Conservation (phyloP, 139 green algal species). For the Volvox africanus region DNA sequence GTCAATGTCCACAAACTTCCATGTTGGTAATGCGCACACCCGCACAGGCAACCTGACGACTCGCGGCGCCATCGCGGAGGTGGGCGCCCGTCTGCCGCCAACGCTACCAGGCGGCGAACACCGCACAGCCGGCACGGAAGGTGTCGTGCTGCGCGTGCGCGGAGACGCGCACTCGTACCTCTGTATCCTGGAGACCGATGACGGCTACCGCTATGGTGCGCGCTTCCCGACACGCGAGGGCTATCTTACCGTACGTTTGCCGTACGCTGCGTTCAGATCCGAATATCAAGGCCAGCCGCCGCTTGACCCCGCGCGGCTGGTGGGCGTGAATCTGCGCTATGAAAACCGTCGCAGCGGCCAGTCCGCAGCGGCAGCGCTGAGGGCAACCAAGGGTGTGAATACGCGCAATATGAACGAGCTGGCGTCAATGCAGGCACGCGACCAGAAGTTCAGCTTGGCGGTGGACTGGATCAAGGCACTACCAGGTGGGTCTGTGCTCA, state of each 20-base stretch:
- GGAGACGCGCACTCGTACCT: constrained; percentile 91
- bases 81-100: constrained; percentile 59
- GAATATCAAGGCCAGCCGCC: constrained; percentile 61
- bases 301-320: constrained; percentile 58
- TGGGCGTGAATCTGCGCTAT: constrained; percentile 52
- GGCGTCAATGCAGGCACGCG: constrained; percentile 4
- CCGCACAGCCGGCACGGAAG: constrained; percentile 80
- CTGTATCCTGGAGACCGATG: constrained; percentile 71
- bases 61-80: constrained; percentile 73
- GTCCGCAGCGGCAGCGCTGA: background rate
- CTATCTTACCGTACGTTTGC: constrained; percentile 85
- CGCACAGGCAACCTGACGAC: constrained; percentile 72
- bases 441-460: constrained; percentile 43
- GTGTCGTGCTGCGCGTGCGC: constrained; percentile 80
- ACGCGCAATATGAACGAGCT: background rate
- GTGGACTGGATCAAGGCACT: constrained; percentile 90
- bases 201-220: constrained; percentile 67
- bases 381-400: constrained; percentile 14
- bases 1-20: too few species aligned
- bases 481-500: constrained; percentile 47
- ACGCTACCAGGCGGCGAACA: constrained; percentile 65
- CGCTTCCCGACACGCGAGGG: constrained; percentile 76
- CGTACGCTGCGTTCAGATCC: constrained; percentile 86
- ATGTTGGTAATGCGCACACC: background rate
- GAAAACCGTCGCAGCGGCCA: constrained; percentile 24